Evolutionary conservation across 352 stramenopile species (phyloP).

Genomic region (Phytophthora litchii): DNA sequence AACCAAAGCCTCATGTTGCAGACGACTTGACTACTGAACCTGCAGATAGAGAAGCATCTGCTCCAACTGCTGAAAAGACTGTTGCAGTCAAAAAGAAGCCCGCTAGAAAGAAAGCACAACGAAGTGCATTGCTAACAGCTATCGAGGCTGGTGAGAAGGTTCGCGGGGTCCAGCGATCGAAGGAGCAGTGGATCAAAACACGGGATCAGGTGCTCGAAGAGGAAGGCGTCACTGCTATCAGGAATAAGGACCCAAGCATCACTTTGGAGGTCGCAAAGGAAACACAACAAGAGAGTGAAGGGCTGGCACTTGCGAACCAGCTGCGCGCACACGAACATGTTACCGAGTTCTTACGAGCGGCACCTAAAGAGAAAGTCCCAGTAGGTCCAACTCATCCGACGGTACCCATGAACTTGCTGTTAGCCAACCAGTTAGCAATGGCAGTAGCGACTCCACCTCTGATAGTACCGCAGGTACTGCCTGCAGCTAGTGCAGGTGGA

Average conservation of each 20-base stretch:
- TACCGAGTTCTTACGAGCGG: slow-evolving; percentile 31
- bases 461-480: slow-evolving; percentile 3
- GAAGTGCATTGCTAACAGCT: slow-evolving; percentile 51
- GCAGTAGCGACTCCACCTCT: slow-evolving; percentile 13
- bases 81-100: background rate
- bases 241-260: slow-evolving; percentile 40
- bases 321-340: slow-evolving; percentile 39
- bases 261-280: slow-evolving; percentile 44
- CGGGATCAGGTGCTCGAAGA: slow-evolving; percentile 63
- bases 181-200: slow-evolving; percentile 67
- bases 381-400: slow-evolving; percentile 3
- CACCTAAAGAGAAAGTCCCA: slow-evolving; percentile 10
- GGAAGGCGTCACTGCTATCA: slow-evolving; percentile 60
- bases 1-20: slow-evolving; percentile 4
- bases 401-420: slow-evolving; percentile 19
- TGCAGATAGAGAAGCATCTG: slow-evolving; percentile 5
- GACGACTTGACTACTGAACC: slow-evolving; percentile 23
- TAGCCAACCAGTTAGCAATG: slow-evolving; percentile 32
- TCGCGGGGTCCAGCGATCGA: slow-evolving; percentile 57
- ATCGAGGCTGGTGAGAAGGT: slow-evolving; percentile 60
- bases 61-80: background rate
- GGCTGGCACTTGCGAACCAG: slow-evolving; percentile 37
- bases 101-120: slow-evolving; percentile 15
- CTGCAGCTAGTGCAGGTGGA: background rate
- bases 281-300: slow-evolving; percentile 24